A percentile compares a stretch with the other conserved stretches of the same genome.
Evolutionary conservation across 2,329 filamentous ascomycete species (phyloP).

Genomic region (Alternaria ventricosa): DNA sequence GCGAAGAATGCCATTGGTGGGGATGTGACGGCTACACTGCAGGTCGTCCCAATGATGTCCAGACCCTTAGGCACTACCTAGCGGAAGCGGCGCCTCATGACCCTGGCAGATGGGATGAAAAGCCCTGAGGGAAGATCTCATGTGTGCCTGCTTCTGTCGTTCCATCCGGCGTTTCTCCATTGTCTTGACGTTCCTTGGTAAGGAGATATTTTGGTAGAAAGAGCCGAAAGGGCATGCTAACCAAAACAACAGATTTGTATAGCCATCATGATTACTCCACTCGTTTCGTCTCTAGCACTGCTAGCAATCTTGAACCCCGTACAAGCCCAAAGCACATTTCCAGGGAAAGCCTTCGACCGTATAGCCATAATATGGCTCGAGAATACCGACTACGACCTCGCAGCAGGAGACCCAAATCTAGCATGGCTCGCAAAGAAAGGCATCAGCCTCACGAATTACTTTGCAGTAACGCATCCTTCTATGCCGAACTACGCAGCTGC

Average conservation of each 20-base stretch:
- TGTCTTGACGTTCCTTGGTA: neutral
- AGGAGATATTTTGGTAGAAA: neutral
- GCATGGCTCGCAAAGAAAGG: conserved; percentile 66
- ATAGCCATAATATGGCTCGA: conserved; percentile 78
- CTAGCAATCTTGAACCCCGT: conserved; percentile 42
- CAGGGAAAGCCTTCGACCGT: conserved; percentile 75
- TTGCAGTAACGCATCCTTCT: conserved; percentile 70
- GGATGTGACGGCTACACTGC: neutral
- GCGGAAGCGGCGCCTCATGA: neutral
- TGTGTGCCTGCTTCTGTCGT: neutral
- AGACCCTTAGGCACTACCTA: neutral
- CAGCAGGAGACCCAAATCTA: conserved; percentile 67
- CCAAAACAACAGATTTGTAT: neutral
- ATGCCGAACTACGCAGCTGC: conserved; percentile 78
- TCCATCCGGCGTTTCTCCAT: neutral
- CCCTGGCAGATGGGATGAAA: neutral
- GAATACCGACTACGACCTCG: conserved; percentile 73
- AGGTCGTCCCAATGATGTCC: neutral
- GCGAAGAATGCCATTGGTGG: neutral
- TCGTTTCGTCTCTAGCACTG: conserved; percentile 20
- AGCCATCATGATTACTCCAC: conserved; percentile 2
- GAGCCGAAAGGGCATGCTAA: neutral
- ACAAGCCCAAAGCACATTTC: conserved; percentile 59
- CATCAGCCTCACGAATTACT: conserved; percentile 63
- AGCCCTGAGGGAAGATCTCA: neutral